phyloP scores from a whole-genome alignment of 495 filamentous ascomycete genomes.

The Lasiosphaeris hirsuta region DNA sequence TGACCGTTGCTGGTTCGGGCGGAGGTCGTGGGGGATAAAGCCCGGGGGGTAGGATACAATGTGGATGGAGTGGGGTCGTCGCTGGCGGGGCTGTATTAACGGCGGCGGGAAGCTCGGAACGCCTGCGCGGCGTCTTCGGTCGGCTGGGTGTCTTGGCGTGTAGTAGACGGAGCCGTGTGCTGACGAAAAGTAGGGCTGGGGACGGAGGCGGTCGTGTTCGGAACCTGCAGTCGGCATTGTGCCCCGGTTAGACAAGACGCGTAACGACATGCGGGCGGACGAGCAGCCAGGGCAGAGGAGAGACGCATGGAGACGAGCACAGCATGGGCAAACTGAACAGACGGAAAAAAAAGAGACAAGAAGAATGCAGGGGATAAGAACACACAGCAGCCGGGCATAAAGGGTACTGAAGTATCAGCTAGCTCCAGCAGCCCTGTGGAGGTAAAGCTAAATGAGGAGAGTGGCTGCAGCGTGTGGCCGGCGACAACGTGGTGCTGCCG shows the following conservation, averaged over 20 bases:
- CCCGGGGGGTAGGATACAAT: conserved; percentile 53
- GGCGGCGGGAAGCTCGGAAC: conserved; percentile 42
- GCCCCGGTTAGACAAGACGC: conserved; percentile 24
- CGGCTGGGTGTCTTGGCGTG: conserved; percentile 31
- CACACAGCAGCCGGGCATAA: conserved; percentile 34
- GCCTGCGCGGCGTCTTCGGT: conserved; percentile 28
- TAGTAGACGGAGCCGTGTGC: conserved; percentile 42
- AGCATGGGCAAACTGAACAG: not conserved
- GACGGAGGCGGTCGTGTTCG: conserved; percentile 31
- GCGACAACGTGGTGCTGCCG: conserved; percentile 22
- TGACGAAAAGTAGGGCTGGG: conserved; percentile 32
- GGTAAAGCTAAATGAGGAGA: conserved; percentile 22
- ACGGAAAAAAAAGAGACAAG: conserved; percentile 4
- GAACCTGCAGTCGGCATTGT: conserved; percentile 28
- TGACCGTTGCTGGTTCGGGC: conserved; percentile 25
- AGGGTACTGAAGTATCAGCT: conserved; percentile 16
- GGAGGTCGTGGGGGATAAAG: conserved; percentile 47
- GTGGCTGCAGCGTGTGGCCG: conserved; percentile 23
- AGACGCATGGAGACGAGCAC: conserved; percentile 2
- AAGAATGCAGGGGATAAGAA: conserved; percentile 9
- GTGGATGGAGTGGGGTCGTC: conserved; percentile 54
- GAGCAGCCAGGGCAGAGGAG: conserved; percentile 1
- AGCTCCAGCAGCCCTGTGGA: conserved; percentile 19
- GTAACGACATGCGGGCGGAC: conserved; percentile 10
- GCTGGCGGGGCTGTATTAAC: conserved; percentile 48